A percentile compares a stretch with the other conserved stretches of the same genome.
These are phyloP conservation scores for Coemansia sp. DNA, from an alignment of 192 early-diverging fungal genomes.

Conservation along the genomic window DNA sequence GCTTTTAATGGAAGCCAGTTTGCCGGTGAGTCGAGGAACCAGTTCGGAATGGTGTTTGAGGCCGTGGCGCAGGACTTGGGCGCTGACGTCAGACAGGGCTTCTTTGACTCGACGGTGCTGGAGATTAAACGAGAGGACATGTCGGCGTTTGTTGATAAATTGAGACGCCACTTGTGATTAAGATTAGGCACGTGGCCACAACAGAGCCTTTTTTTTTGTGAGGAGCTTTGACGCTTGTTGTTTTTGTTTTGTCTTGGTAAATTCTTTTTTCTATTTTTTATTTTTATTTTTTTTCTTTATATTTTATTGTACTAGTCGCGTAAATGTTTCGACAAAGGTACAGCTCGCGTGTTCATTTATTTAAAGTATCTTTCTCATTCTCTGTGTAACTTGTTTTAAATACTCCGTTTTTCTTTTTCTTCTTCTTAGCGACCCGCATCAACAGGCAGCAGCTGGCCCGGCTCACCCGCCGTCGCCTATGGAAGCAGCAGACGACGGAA, in stretches of 20 bases:
- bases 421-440: background rate
- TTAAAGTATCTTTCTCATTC: background rate
- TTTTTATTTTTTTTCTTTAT: background rate
- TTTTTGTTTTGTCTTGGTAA: slow-evolving; percentile 1
- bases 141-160: slow-evolving; percentile 61
- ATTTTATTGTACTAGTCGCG: background rate
- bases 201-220: background rate
- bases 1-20: slow-evolving; percentile 36
- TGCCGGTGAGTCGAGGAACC: slow-evolving; percentile 56
- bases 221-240: background rate
- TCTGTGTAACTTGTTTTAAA: too few relatives aligned
- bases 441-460: background rate
- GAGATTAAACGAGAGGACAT: slow-evolving; percentile 77
- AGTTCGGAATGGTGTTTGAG: slow-evolving; percentile 83
- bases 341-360: background rate
- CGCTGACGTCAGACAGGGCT: slow-evolving; percentile 66
- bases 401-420: too few relatives aligned
- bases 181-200: background rate
- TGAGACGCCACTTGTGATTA: slow-evolving; percentile 52
- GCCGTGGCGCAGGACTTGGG: slow-evolving; percentile 66
- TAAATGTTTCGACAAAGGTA: background rate
- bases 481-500: background rate
- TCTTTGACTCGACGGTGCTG: slow-evolving; percentile 81
- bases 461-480: background rate
- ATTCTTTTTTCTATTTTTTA: background rate